Conservation (phyloP, 1,139 yeast genomes). For the Kluyveromyces sp. region DNA sequence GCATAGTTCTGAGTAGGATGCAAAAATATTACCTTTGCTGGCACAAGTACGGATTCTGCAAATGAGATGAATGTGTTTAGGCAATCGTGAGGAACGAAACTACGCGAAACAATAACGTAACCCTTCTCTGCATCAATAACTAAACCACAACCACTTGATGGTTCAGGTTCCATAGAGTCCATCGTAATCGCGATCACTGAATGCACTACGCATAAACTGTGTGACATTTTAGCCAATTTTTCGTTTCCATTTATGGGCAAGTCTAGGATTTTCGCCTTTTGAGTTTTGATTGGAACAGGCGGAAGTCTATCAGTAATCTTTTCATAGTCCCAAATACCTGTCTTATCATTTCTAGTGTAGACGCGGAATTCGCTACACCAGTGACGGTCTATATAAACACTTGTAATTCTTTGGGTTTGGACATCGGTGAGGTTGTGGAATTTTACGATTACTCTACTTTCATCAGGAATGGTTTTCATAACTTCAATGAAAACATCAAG, state of each 20-base stretch:
- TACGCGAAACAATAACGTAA: constrained; percentile 69
- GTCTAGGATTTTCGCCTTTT: constrained; percentile 62
- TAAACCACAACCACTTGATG: constrained; percentile 65
- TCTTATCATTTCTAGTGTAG: constrained; percentile 68
- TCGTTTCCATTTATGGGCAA: constrained; percentile 49
- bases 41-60: constrained; percentile 78
- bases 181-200: constrained; percentile 59
- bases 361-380: constrained; percentile 69
- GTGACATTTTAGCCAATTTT: constrained; percentile 47
- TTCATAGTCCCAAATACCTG: constrained; percentile 84
- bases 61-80: constrained; percentile 71
- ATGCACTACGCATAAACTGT: constrained; percentile 62
- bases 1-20: constrained; percentile 90
- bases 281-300: constrained; percentile 43
- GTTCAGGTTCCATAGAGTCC: constrained; percentile 63
- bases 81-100: constrained; percentile 77
- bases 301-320: constrained; percentile 62
- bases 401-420: constrained; percentile 58
- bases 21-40: constrained; percentile 72
- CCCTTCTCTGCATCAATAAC: constrained; percentile 77
- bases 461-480: constrained; percentile 71
- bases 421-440: constrained; percentile 77
- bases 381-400: constrained; percentile 72
- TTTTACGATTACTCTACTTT: constrained; percentile 59
- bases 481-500: constrained; percentile 71